phyloP scores from a whole-genome alignment of 2,329 filamentous ascomycete species.

The Penicillium digitatum region DNA sequence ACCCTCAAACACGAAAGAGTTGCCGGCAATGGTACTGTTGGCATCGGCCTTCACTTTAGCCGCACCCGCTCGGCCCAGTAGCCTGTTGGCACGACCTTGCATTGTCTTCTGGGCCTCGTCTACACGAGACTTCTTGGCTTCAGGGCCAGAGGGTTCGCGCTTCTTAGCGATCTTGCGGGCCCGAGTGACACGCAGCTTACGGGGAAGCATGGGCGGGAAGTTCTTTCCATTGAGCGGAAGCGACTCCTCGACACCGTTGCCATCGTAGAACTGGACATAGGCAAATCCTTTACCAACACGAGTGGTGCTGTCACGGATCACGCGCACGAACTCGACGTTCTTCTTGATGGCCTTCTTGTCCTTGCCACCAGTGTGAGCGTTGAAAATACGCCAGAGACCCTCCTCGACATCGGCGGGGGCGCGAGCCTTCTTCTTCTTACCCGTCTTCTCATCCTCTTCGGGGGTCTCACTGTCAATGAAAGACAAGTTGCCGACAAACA shows the following conservation, averaged over 20 bases:
- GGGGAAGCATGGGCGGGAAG: slow-evolving; percentile 89
- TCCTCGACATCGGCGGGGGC: slow-evolving; percentile 84
- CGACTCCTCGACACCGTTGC: slow-evolving; percentile 84
- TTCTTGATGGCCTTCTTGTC: slow-evolving; percentile 54
- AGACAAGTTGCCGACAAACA: slow-evolving; percentile 93
- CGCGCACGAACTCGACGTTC: slow-evolving; percentile 86
- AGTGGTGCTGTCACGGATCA: slow-evolving; percentile 83
- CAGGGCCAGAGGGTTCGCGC: slow-evolving; percentile 15
- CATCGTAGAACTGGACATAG: slow-evolving; percentile 93
- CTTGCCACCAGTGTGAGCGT: slow-evolving; percentile 33
- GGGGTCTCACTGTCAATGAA: slow-evolving; percentile 90
- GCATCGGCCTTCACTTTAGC: slow-evolving; percentile 33
- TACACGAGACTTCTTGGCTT: slow-evolving; percentile 20
- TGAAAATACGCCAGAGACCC: slow-evolving; percentile 54
- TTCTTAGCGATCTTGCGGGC: slow-evolving; percentile 66
- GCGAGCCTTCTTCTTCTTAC: slow-evolving; percentile 68
- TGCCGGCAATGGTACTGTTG: slow-evolving; percentile 28
- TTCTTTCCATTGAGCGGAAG: slow-evolving; percentile 85
- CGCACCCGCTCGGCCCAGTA: slow-evolving; percentile 40
- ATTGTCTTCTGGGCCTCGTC: slow-evolving; percentile 34
- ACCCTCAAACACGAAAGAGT: slow-evolving; percentile 45
- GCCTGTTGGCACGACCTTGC: slow-evolving; percentile 38
- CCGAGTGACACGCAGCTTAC: slow-evolving; percentile 77
- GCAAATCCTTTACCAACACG: slow-evolving; percentile 95
- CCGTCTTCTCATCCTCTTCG: slow-evolving; percentile 53